Percentiles rank a stretch among this genome's conserved stretches.
phyloP scores from a whole-genome alignment of 1,139 yeast species.

The Diutina mesorugosa region DNA sequence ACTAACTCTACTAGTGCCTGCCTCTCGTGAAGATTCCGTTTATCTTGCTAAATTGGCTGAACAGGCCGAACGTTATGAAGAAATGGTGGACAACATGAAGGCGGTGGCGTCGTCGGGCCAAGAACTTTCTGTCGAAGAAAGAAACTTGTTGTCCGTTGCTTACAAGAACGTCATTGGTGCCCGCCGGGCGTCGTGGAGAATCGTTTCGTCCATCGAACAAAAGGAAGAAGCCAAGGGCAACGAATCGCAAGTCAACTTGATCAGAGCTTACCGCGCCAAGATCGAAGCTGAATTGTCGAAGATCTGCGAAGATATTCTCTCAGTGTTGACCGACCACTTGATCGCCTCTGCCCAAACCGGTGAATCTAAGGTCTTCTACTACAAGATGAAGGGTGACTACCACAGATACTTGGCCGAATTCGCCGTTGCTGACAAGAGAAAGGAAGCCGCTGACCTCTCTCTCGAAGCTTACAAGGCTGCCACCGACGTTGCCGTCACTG shows the following conservation, averaged over 20 bases:
- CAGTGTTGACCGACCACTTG: slow-evolving; percentile 78
- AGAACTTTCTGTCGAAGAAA: slow-evolving; percentile 94
- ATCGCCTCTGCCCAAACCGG: slow-evolving; percentile 93
- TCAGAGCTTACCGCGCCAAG: slow-evolving; percentile 90
- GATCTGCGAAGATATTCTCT: slow-evolving; percentile 87
- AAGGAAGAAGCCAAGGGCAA: slow-evolving; percentile 96
- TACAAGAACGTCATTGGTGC: slow-evolving; percentile 98
- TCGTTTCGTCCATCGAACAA: slow-evolving; percentile 93
- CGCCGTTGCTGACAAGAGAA: slow-evolving; percentile 82
- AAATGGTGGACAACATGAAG: slow-evolving; percentile 98
- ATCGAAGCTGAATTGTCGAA: slow-evolving; percentile 87
- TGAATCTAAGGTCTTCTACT: slow-evolving; percentile 95
- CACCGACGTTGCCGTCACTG: slow-evolving; percentile 92
- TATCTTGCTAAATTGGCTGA: slow-evolving; percentile 98
- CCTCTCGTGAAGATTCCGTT: slow-evolving; percentile 95
- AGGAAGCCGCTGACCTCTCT: slow-evolving; percentile 85
- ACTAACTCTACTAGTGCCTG: slow-evolving; percentile 1
- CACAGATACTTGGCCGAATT: slow-evolving; percentile 98
- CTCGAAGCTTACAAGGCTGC: slow-evolving; percentile 93
- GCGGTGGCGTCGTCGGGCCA: slow-evolving; percentile 93
- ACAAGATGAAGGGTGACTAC: slow-evolving; percentile 99
- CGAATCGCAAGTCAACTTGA: slow-evolving; percentile 74
- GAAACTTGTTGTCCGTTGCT: slow-evolving; percentile 93
- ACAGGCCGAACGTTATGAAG: slow-evolving; percentile 99
- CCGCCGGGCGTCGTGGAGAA: slow-evolving; percentile 99